Evolutionary conservation across 2,329 filamentous ascomycete species (phyloP), one percentile per base, ranked within the genome.

Genomic region (Ambrosiella xylebori): DNA sequence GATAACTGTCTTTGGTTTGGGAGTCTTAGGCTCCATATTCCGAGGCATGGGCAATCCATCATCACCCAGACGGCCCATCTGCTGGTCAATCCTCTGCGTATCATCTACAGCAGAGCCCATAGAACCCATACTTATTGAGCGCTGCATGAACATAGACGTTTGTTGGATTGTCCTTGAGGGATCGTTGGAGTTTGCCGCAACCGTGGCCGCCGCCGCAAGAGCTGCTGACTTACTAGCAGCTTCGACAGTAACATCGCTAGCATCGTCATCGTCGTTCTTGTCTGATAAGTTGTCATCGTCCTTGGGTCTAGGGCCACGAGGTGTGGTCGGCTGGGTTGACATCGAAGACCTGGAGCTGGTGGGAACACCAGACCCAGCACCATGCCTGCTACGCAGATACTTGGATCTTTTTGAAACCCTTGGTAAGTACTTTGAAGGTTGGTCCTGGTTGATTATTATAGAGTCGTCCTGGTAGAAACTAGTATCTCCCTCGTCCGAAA

Each of bases 101-200:
- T 82, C 79, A n/a, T 82, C 78, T 52, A 77, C 71, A 0, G 85
- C 87, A 4, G 89, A 95, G 1, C 82, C 85, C 72, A 95, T 88
- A 68, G 91, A 96, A 19, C 89, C 89, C 60, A 96, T 77, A 70
- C 90, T 96, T 61, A 90, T 84, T 9, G 89, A 74, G 41, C 76
- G 74, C 35, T 75, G 72, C 63, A 74, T 69, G 7, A 74, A 77
- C 61, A 72, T 65, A 1, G 59, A 53, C 13, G 56, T 61, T 36
- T 57, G 54, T 35, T 56, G 57, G 39, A 61, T 61, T 8, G 56
- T 74, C 73, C 1, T 87, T 81, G 3, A 80, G 74, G 11, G 87
- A 85, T 35, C 88, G 87, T 15, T 87, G 88, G 1, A 87, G 86
- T 65, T 94, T 87, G 40, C 94, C 73, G 27, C 87, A 86, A 69